Conservation (phyloP, 805 yeast genomes). For the Ogataea sp. region DNA sequence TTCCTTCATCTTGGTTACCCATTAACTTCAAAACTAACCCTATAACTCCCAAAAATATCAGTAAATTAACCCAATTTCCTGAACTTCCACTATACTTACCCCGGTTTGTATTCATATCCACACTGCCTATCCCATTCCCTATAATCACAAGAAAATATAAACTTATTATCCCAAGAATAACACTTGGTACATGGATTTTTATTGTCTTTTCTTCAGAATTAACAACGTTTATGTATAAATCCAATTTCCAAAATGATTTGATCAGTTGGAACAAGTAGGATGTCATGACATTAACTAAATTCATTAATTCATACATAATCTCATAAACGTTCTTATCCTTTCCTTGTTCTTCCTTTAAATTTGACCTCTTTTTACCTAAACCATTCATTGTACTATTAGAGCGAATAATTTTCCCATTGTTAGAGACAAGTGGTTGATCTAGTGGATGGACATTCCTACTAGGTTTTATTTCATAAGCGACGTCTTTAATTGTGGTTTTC, state of each 20-base stretch:
- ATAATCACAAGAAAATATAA: too few species aligned
- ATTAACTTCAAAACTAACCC: too few species aligned
- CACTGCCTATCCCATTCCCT: too few species aligned
- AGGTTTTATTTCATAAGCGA: constrained; percentile 21
- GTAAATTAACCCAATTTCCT: too few species aligned
- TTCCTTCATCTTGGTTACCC: too few species aligned
- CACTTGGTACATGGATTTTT: constrained; percentile 20
- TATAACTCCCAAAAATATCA: too few species aligned
- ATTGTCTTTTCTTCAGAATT: constrained; percentile 11
- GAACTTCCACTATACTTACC: too few species aligned
- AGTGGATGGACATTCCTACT: constrained; percentile 20
- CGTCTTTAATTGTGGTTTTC: constrained; percentile 9
- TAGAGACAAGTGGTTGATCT: constrained; percentile 16
- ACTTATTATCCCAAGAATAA: constrained; percentile 5
- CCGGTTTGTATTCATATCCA: too few species aligned
- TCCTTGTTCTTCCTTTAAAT: too few species aligned
- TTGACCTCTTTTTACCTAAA: too few species aligned
- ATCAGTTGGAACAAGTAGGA: constrained; percentile 4
- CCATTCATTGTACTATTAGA: not conserved
- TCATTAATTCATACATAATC: constrained; percentile 7
- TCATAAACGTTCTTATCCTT: not conserved
- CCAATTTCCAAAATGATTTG: constrained; percentile 17
- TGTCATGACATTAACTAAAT: constrained; percentile 5
- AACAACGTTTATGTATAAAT: constrained; percentile 18
- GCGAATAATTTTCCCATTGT: not conserved